phyloP scores from a whole-genome alignment of 805 yeast species.

The Komagataella populi region DNA sequence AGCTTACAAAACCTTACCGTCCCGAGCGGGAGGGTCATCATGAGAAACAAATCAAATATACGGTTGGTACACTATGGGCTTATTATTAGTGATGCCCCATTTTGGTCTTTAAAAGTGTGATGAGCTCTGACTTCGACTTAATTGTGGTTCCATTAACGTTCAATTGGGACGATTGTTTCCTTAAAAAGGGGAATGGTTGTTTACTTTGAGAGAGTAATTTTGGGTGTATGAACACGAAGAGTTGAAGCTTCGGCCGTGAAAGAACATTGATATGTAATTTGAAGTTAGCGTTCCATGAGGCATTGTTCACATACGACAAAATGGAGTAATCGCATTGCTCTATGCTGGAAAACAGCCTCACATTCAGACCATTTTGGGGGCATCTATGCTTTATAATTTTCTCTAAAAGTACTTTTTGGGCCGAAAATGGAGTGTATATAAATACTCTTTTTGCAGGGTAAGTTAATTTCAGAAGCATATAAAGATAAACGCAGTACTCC shows the following conservation, averaged over 20 bases:
- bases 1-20: background rate
- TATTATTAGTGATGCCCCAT: background rate
- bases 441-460: conserved; percentile 24
- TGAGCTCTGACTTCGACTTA: background rate
- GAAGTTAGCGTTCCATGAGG: background rate
- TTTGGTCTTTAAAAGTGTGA: background rate
- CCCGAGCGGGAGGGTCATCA: background rate
- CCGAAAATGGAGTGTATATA: conserved; percentile 24
- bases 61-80: background rate
- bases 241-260: background rate
- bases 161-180: background rate
- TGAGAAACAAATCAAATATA: background rate
- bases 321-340: conserved; percentile 3
- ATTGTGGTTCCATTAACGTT: background rate
- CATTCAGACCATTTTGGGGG: background rate
- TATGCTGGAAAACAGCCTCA: conserved; percentile 10
- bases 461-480: conserved; percentile 31
- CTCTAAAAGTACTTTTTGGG: conserved; percentile 26
- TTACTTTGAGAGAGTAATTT: background rate
- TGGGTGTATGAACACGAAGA: background rate
- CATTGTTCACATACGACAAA: background rate
- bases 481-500: conserved; percentile 28
- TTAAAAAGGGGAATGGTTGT: background rate
- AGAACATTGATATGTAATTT: background rate
- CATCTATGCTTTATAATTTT: conserved; percentile 24